These are phyloP conservation scores for Lachnellula cervina DNA, from an alignment of 2,329 filamentous ascomycete species.

Conservation along the genomic window DNA sequence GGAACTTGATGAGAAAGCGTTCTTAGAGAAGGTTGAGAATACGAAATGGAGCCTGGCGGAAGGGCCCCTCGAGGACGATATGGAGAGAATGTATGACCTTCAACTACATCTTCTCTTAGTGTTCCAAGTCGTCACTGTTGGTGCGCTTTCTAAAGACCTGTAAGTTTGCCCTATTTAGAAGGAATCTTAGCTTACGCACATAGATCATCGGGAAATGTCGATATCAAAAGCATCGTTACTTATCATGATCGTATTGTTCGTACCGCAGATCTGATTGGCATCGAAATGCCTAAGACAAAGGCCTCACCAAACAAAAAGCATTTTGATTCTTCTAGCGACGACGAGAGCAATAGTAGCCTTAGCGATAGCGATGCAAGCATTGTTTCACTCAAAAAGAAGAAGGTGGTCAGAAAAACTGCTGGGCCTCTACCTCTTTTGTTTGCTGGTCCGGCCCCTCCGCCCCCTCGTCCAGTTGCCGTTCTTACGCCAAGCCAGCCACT, in stretches of 20 bases:
- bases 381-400: background rate
- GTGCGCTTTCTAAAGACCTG: conserved; percentile 16
- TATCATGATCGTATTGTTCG: conserved; percentile 20
- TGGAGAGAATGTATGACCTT: conserved; percentile 17
- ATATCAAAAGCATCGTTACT: conserved; percentile 21
- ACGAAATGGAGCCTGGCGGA: conserved; percentile 10
- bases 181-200: background rate
- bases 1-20: conserved; percentile 14
- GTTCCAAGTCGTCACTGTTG: conserved; percentile 21
- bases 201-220: conserved; percentile 18
- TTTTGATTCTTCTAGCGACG: background rate
- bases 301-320: background rate
- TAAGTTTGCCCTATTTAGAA: conserved; percentile 6
- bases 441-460: background rate
- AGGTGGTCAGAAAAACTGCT: background rate
- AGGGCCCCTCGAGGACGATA: background rate
- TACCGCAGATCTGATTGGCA: conserved; percentile 17
- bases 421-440: background rate
- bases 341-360: conserved; percentile 4
- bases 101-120: conserved; percentile 24
- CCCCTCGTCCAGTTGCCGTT: background rate
- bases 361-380: conserved; percentile 9
- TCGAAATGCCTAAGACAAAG: conserved; percentile 5
- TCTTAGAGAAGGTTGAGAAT: conserved; percentile 18
- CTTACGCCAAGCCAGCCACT: too few relatives aligned